A percentile compares a stretch with the other conserved stretches of the same genome.
phyloP scores from a whole-genome alignment of 164 flowering plant genomes.

The Piper longum region DNA sequence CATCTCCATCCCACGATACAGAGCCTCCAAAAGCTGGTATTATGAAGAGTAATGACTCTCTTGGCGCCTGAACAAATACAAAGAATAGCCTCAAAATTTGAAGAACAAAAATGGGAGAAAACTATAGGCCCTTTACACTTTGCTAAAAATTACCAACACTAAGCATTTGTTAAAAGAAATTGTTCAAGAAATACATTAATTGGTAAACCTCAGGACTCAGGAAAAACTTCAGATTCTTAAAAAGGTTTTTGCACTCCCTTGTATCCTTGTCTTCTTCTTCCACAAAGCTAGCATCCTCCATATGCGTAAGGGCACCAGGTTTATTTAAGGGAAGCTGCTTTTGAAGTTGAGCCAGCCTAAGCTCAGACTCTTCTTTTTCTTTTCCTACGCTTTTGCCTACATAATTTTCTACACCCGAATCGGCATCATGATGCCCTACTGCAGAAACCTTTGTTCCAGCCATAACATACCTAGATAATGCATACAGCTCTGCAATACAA shows the following conservation, averaged over 20 bases:
- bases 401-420: constrained; percentile 21
- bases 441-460: constrained; percentile 24
- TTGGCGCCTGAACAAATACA: constrained; percentile 44
- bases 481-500: constrained; percentile 65
- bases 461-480: constrained; percentile 49
- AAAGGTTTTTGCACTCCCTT: constrained; percentile 52
- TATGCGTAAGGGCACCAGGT: constrained; percentile 70
- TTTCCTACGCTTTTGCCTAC: constrained; percentile 13
- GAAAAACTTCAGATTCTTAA: constrained; percentile 61
- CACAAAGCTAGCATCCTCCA: constrained; percentile 37
- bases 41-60: constrained; percentile 79
- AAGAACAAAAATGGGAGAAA: neutral
- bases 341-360: constrained; percentile 81
- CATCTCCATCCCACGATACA: constrained; percentile 95
- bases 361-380: constrained; percentile 46
- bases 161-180: neutral
- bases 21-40: constrained; percentile 89
- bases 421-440: constrained; percentile 14
- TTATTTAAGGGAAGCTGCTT: constrained; percentile 82
- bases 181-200: neutral
- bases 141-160: neutral
- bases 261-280: constrained; percentile 77
- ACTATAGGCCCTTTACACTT: neutral
- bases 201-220: constrained; percentile 74
- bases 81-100: neutral